Conservation (phyloP, 768 basidiomycete species). For the Auriscalpium orientale region DNA sequence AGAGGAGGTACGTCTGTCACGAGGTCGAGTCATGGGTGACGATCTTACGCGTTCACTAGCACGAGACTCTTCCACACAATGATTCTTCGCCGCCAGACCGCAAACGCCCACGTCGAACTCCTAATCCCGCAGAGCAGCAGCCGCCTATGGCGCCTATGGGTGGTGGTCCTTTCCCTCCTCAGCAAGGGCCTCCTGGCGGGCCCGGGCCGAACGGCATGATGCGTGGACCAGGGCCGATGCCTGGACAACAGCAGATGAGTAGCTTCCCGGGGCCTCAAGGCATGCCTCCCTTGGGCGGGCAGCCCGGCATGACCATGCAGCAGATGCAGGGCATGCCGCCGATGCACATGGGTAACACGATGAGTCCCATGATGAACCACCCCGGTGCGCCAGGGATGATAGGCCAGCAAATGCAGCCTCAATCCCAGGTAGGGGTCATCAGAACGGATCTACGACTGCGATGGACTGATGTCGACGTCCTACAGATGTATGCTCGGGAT, state of each 20-base stretch:
- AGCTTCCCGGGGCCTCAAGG: constrained; percentile 23
- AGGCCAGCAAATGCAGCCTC: constrained; percentile 29
- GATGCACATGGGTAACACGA: constrained; percentile 23
- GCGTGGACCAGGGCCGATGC: constrained; percentile 27
- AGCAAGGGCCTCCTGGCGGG: constrained; percentile 24
- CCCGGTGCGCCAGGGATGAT: constrained; percentile 27
- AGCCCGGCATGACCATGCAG: constrained; percentile 23
- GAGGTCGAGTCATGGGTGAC: not conserved
- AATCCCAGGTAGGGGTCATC: constrained; percentile 19
- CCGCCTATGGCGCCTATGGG: constrained; percentile 30
- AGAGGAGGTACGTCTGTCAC: constrained; percentile 21
- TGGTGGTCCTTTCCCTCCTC: constrained; percentile 27
- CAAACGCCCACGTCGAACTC: constrained; percentile 27
- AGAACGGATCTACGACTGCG: not conserved
- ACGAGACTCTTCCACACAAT: constrained; percentile 21
- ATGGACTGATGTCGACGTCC: not conserved
- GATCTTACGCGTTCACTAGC: constrained; percentile 12
- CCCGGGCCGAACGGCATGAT: constrained; percentile 34
- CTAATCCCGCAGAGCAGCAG: constrained; percentile 22
- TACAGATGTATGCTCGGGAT: too few relatives aligned
- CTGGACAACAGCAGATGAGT: constrained; percentile 26
- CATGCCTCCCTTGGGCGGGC: constrained; percentile 20
- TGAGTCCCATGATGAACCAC: constrained; percentile 37
- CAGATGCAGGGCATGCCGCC: constrained; percentile 28
- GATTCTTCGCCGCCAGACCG: constrained; percentile 26